phyloP scores from a whole-genome alignment of 179 eudicot species.

The Patellifolia procumbens region DNA sequence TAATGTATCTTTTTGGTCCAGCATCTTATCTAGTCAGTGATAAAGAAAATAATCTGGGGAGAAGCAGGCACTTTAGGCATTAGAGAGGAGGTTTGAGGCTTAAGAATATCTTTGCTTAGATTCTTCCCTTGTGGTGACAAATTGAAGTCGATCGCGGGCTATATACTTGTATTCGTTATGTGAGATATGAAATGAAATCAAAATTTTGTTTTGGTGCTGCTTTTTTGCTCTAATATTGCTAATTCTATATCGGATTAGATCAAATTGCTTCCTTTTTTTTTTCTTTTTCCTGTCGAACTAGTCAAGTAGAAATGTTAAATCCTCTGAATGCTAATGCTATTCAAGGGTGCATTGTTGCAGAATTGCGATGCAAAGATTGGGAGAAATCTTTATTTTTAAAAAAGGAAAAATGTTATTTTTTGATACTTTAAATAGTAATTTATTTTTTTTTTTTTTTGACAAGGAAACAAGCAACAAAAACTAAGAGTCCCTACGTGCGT shows the following conservation, averaged over 20 bases:
- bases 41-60: constrained; percentile 4
- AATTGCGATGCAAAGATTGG: too few species aligned
- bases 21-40: neutral
- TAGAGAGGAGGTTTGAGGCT: constrained; percentile 2
- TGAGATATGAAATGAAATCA: neutral
- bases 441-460: too few species aligned
- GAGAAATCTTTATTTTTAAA: too few species aligned
- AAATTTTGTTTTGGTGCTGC: neutral
- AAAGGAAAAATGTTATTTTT: too few species aligned
- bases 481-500: too few species aligned
- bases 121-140: neutral
- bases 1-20: constrained; percentile 3
- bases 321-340: too few species aligned
- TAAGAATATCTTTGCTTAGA: too few species aligned
- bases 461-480: too few species aligned
- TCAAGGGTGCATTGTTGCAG: too few species aligned
- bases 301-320: too few species aligned
- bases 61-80: neutral
- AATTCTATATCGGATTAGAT: neutral
- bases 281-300: too few species aligned
- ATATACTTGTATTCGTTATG: constrained; percentile 14
- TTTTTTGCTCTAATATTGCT: neutral
- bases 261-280: neutral
- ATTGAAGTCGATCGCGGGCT: neutral
- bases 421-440: too few species aligned